These are phyloP conservation scores for Dactylellina cionopaga DNA, from an alignment of 2,329 filamentous ascomycete genomes.

Conservation along the genomic window DNA sequence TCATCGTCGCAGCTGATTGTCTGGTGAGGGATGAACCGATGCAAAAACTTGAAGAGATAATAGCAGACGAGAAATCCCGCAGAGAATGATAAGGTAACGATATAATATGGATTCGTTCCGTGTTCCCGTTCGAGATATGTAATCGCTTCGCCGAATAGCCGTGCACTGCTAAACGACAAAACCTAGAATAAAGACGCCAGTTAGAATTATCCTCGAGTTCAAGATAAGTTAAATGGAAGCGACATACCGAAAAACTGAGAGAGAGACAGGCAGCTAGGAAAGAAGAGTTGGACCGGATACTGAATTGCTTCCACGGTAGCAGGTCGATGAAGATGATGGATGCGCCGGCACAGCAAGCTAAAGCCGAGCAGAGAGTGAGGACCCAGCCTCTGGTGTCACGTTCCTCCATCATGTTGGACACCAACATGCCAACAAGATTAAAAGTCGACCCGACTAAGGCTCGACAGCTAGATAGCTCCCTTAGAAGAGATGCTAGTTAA, in stretches of 20 bases:
- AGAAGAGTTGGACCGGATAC: conserved; percentile 85
- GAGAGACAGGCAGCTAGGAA: conserved; percentile 90
- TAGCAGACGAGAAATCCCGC: conserved; percentile 80
- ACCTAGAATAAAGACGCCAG: conserved; percentile 11
- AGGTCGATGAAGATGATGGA: conserved; percentile 45
- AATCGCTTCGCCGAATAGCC: conserved; percentile 41
- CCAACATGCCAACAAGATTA: neutral
- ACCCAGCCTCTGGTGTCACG: conserved; percentile 38
- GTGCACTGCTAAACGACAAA: conserved; percentile 41
- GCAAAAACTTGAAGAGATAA: conserved; percentile 75
- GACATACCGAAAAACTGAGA: conserved; percentile 84
- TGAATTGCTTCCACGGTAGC: conserved; percentile 70
- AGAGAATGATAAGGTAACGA: conserved; percentile 76
- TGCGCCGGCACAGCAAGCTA: conserved; percentile 47
- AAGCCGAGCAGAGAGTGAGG: conserved; percentile 37
- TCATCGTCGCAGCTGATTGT: conserved; percentile 79
- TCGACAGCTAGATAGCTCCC: neutral
- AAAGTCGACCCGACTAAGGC: neutral
- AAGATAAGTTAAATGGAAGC: neutral
- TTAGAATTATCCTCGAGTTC: neutral
- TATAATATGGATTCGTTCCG: conserved; percentile 73
- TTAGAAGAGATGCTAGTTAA: neutral
- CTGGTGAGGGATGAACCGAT: conserved; percentile 78
- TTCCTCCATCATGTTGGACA: conserved; percentile 30
- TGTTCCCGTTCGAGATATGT: conserved; percentile 59